Evolutionary conservation across 768 basidiomycete genomes (phyloP).

Genomic region (Leccinum boreale): DNA sequence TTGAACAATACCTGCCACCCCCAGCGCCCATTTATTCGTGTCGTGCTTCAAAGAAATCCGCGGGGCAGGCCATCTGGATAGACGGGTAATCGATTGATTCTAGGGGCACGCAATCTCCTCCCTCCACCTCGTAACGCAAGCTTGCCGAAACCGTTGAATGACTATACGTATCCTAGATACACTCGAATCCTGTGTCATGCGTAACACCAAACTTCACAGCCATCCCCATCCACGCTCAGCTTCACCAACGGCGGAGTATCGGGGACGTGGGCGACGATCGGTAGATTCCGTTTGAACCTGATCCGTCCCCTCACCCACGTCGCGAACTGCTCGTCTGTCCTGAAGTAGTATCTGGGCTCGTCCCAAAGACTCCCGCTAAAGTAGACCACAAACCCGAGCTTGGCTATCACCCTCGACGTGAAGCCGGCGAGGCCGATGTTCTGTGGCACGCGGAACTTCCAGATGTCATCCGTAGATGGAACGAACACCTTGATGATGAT

Average conservation of each 20-base stretch:
- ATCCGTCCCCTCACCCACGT: constrained; percentile 33
- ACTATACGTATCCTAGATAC: neutral
- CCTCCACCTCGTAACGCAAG: neutral
- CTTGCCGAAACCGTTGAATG: neutral
- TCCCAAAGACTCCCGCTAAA: constrained; percentile 33
- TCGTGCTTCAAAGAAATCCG: neutral
- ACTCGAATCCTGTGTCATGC: neutral
- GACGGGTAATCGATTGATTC: neutral
- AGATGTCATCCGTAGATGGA: constrained; percentile 38
- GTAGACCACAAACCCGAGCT: constrained; percentile 35
- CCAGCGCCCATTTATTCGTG: neutral
- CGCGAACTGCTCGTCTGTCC: constrained; percentile 32
- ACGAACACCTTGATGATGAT: constrained; percentile 41
- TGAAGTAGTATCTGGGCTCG: constrained; percentile 27
- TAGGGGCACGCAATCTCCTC: neutral
- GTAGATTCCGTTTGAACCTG: constrained; percentile 34
- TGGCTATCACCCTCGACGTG: constrained; percentile 29
- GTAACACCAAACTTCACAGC: constrained; percentile 24
- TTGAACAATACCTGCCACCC: neutral
- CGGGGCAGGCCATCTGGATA: neutral
- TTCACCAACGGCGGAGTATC: constrained; percentile 13
- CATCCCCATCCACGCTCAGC: constrained; percentile 14
- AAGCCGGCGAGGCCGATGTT: constrained; percentile 30
- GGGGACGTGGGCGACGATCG: constrained; percentile 32
- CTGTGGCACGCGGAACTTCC: constrained; percentile 36